These are phyloP conservation scores for Neostapfia colusana DNA, from an alignment of 176 grass and related monocot genomes.

Conservation along the genomic window DNA sequence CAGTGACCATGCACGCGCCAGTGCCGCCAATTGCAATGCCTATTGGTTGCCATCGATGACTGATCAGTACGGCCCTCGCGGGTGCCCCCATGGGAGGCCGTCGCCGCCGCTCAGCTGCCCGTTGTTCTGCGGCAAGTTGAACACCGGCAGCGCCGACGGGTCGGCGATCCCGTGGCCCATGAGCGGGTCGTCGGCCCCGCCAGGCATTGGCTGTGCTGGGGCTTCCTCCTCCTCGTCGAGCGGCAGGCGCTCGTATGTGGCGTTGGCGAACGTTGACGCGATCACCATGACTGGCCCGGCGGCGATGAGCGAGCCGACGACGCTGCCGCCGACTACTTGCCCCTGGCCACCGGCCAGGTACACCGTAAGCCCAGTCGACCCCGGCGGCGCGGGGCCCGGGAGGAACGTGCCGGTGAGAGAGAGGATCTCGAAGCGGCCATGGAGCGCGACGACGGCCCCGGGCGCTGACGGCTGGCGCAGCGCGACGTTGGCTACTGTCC, in stretches of 20 bases:
- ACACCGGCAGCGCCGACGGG: constrained; percentile 68
- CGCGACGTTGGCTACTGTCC: constrained; percentile 81
- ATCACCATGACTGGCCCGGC: constrained; percentile 88
- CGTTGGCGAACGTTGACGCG: constrained; percentile 96
- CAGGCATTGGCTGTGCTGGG: constrained; percentile 27
- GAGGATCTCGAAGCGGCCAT: constrained; percentile 93
- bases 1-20: constrained; percentile 44
- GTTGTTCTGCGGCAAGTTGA: constrained; percentile 56
- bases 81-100: constrained; percentile 68
- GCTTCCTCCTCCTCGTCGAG: constrained; percentile 76
- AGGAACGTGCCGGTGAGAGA: constrained; percentile 90
- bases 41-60: constrained; percentile 11
- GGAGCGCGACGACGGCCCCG: constrained; percentile 71
- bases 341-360: constrained; percentile 92
- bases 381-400: constrained; percentile 76
- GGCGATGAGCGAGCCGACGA: constrained; percentile 74
- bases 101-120: constrained; percentile 59
- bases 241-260: constrained; percentile 85
- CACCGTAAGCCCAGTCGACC: constrained; percentile 90
- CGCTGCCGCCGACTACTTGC: constrained; percentile 84
- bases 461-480: constrained; percentile 81
- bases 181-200: constrained; percentile 37
- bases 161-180: constrained; percentile 66
- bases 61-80: constrained; percentile 59
- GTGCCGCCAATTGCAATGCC: neutral